A percentile compares a stretch with the other conserved stretches of the same genome.
phyloP scores from a whole-genome alignment of 345 rosid genomes.

The Eucalyptus microcorys region DNA sequence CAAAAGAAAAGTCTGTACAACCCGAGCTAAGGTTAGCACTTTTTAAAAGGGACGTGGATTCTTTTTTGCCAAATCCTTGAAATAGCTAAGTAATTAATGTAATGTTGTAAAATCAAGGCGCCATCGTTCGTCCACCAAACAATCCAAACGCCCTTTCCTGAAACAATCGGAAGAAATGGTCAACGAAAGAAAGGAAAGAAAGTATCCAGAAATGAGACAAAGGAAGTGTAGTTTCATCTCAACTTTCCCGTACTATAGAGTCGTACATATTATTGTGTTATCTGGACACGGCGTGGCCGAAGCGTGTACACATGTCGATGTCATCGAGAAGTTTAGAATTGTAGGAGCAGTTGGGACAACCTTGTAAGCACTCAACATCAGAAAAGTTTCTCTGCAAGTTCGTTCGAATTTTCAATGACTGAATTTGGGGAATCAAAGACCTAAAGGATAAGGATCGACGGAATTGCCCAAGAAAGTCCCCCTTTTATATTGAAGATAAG shows the following conservation, averaged over 20 bases:
- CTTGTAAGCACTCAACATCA: not conserved
- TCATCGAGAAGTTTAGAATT: not conserved
- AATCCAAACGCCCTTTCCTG: not conserved
- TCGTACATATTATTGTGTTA: not conserved
- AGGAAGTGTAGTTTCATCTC: not conserved
- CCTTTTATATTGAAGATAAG: not conserved
- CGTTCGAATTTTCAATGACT: not conserved
- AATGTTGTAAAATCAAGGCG: not conserved
- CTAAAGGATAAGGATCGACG: not conserved
- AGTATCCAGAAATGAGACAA: not conserved
- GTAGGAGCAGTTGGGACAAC: not conserved
- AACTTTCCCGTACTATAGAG: not conserved
- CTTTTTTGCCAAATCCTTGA: not conserved
- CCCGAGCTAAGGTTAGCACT: not conserved
- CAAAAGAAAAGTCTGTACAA: not conserved
- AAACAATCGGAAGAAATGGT: not conserved
- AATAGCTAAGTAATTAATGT: not conserved
- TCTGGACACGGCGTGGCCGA: not conserved
- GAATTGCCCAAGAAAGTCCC: not conserved
- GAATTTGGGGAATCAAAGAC: not conserved
- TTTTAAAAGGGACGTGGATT: not conserved
- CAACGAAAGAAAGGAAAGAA: not conserved
- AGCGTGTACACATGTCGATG: not conserved
- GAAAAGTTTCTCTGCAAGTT: not conserved
- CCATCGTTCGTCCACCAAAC: not conserved